Base-by-base conservation (phyloP, 1,284 basidiomycete genomes). In the Rhodotorula sp. region DNA sequence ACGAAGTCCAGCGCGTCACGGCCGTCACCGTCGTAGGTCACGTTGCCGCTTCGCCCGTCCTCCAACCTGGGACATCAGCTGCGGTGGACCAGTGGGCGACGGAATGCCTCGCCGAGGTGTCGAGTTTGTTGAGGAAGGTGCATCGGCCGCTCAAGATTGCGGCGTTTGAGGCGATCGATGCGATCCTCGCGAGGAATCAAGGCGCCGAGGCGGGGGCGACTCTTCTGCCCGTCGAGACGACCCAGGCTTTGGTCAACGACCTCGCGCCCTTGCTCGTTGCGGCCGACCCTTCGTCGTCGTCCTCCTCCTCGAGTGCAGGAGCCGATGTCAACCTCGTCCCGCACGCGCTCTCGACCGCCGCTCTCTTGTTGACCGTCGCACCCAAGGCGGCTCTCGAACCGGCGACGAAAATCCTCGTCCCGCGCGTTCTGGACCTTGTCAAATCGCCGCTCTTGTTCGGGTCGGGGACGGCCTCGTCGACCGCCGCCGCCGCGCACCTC, bases 81-180 rank as follows among this genome's bases (percentile, higher is more conserved):
- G 54, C 49, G 2, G 83, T 85, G 68, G 90, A 91, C 73, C 82
- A 85, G 16, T 97, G 93, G 93, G 87, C 94, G 21, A 88, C 90
- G 65, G 87, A 88, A 6, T 90, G 93, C 52, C 76, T 81, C 18
- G 87, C 90, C 58, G 93, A 92, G 86, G 84, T 92, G 23, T 86
- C 93, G 71, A 85, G 86, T 1, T 83, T 97, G 34, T 81, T 98
- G 70, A 89, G 88, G 81, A 91, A 90, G 82, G 91, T 89, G 73
- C 91, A 92, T 66, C 86, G 91, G 43, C 82, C 86, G 16, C 89
- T 92, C 26, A 93, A 93, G 80, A 86, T 87, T 43, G 91, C 92
- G 57, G 85, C 91, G 1, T 95, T 99, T 81, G 85, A 85, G 52
- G 90, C 91, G 68, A 82, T 98, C 70, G 87, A 90, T 67, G 87